Conservation (phyloP, 768 basidiomycete genomes). For the Panellus pusillus region DNA sequence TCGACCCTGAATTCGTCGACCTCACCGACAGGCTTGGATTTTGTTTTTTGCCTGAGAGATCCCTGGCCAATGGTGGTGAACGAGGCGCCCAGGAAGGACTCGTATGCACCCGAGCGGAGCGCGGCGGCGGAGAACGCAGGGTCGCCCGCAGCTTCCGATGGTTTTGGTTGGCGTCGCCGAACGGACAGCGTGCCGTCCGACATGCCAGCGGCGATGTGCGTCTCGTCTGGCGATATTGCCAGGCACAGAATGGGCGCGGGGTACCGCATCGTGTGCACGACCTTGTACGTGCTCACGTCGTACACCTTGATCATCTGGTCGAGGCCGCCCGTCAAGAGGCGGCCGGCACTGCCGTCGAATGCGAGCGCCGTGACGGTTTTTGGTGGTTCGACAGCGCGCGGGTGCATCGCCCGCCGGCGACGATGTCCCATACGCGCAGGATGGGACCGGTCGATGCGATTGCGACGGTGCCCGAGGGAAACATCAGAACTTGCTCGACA, state of each 20-base stretch:
- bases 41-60: slow-evolving; percentile 45
- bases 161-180: slow-evolving; percentile 79
- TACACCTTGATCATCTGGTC: slow-evolving; percentile 99
- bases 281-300: slow-evolving; percentile 90
- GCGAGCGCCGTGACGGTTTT: slow-evolving; percentile 89
- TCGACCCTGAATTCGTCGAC: slow-evolving; percentile 79
- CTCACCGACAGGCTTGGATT: slow-evolving; percentile 56
- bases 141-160: slow-evolving; percentile 50
- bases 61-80: slow-evolving; percentile 59
- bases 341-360: slow-evolving; percentile 72
- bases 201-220: slow-evolving; percentile 96
- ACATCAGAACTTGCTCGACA: slow-evolving; percentile 91
- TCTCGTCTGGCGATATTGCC: slow-evolving; percentile 96
- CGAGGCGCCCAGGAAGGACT: slow-evolving; percentile 61
- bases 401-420: slow-evolving; percentile 85
- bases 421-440: slow-evolving; percentile 91
- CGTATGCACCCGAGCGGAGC: slow-evolving; percentile 58
- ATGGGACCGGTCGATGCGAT: slow-evolving; percentile 91
- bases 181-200: slow-evolving; percentile 98
- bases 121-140: slow-evolving; percentile 35
- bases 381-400: slow-evolving; percentile 96
- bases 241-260: slow-evolving; percentile 89
- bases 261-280: slow-evolving; percentile 98
- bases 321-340: slow-evolving; percentile 85
- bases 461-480: slow-evolving; percentile 84